Conservation (phyloP, 805 yeast species). For the Kazachstania bromeliacearum region DNA sequence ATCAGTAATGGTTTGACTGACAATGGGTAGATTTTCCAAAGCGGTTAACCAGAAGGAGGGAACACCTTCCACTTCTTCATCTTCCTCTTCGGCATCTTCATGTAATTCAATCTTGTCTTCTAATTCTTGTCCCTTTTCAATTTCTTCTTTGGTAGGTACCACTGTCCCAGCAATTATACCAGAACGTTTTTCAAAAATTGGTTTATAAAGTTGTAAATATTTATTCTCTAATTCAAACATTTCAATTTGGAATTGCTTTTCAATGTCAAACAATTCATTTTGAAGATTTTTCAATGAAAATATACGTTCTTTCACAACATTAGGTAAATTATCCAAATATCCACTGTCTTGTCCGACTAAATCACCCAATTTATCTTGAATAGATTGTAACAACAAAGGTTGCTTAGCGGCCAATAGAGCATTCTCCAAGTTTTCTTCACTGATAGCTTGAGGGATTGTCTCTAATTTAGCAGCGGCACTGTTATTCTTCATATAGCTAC, state of each 20-base stretch:
- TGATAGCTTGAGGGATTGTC: constrained; percentile 54
- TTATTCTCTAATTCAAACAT: constrained; percentile 77
- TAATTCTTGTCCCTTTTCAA: constrained; percentile 66
- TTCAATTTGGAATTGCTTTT: constrained; percentile 86
- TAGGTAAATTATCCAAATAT: constrained; percentile 70
- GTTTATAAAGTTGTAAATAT: constrained; percentile 61
- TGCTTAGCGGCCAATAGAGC: constrained; percentile 41
- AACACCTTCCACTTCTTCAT: constrained; percentile 51
- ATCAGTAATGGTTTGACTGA: constrained; percentile 78
- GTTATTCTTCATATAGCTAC: constrained; percentile 53
- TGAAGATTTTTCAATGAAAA: constrained; percentile 77
- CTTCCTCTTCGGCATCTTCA: constrained; percentile 38
- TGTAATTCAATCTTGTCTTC: constrained; percentile 36
- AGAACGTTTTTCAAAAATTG: constrained; percentile 65
- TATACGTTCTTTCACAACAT: constrained; percentile 62
- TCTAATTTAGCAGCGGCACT: constrained; percentile 13
- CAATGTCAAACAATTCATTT: constrained; percentile 67
- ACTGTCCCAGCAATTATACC: constrained; percentile 59
- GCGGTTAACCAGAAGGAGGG: constrained; percentile 98
- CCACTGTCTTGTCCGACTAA: constrained; percentile 83
- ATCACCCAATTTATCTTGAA: constrained; percentile 78
- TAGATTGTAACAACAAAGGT: constrained; percentile 77
- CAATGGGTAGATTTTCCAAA: constrained; percentile 70
- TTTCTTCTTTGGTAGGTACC: constrained; percentile 73
- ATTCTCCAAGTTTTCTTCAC: constrained; percentile 46